Base-by-base conservation (phyloP, 768 basidiomycete species). In the Tephrocybe sp. region DNA sequence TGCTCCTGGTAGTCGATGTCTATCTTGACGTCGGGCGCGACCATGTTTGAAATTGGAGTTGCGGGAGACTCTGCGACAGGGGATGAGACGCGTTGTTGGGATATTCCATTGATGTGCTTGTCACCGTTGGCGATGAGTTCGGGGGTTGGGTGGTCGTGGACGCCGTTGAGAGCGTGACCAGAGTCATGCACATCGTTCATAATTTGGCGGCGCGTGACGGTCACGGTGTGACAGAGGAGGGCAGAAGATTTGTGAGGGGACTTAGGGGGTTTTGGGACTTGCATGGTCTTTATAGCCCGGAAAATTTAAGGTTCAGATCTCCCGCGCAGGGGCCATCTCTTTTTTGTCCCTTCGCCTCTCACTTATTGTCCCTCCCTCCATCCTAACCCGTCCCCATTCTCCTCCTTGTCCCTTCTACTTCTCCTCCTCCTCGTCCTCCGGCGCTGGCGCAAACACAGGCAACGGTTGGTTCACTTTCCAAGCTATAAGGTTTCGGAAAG, bases 401-500 rank as follows among this genome's bases (percentile, higher is more conserved):
- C 34, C 31, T 22, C 18, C 45, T 55, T 45, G 40, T 4, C 52
- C 60, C 57, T 54, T 52, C 59, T 72, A 61, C 61, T 69, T 56
- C 39, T 71, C 65, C 60, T 80, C 77, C 54, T 78, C 73, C 54
- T 83, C 79, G 53, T 83, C 80, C 56, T 80, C 76, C 45, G 78
- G 72, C 58, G 78, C 78, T 51, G 82, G 71, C 42, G 83, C 80
- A 64, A 94, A 94, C 51, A 95, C 88, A 0, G 92, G 82, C 65
- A 84, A 82, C 47, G 93, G 91, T 64, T 94, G 91, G 69, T 86
- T 93, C 60, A 73, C 68, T 69, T 76, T 80, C 91, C 92, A 93
- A 31, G 92, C 91, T 94, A 67, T 59, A 75, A 72, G 68, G 70
- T 72, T 71, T 71, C 76, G 74, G 71, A 67, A 69, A 74, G 65